Conservation (phyloP, 768 basidiomycete genomes). For the Porpolomopsis calyptriformis region DNA sequence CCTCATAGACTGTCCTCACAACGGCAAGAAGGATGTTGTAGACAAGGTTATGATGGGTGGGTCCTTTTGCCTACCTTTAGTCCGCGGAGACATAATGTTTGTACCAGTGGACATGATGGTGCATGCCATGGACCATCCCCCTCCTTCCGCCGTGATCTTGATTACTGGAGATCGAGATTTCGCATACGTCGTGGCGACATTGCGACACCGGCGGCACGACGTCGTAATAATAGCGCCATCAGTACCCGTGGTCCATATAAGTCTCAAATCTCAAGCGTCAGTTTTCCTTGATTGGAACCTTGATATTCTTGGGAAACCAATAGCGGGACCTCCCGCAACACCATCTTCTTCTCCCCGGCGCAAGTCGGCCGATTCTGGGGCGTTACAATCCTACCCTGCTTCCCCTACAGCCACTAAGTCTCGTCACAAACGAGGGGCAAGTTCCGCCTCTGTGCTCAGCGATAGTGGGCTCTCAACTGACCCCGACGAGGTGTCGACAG, state of each 20-base stretch:
- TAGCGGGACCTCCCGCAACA: neutral
- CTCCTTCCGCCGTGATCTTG: conserved; percentile 45
- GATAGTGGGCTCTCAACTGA: no score
- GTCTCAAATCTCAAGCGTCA: conserved; percentile 46
- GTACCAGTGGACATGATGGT: conserved; percentile 54
- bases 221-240: conserved; percentile 40
- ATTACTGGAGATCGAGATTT: conserved; percentile 63
- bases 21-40: conserved; percentile 30
- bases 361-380: neutral
- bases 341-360: neutral
- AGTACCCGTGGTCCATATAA: conserved; percentile 26
- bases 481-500: no score
- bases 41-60: conserved; percentile 41
- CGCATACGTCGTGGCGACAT: conserved; percentile 47
- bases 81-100: neutral
- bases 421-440: neutral
- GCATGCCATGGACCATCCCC: conserved; percentile 50
- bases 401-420: neutral
- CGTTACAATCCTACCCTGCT: neutral
- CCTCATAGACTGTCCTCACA: conserved; percentile 27
- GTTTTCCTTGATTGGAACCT: conserved; percentile 38
- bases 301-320: neutral
- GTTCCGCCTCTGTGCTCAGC: no score
- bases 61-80: conserved; percentile 12
- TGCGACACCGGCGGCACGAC: conserved; percentile 43